Conservation (phyloP, 2,329 filamentous ascomycete genomes). For the Hymenoscyphus fructigenus region DNA sequence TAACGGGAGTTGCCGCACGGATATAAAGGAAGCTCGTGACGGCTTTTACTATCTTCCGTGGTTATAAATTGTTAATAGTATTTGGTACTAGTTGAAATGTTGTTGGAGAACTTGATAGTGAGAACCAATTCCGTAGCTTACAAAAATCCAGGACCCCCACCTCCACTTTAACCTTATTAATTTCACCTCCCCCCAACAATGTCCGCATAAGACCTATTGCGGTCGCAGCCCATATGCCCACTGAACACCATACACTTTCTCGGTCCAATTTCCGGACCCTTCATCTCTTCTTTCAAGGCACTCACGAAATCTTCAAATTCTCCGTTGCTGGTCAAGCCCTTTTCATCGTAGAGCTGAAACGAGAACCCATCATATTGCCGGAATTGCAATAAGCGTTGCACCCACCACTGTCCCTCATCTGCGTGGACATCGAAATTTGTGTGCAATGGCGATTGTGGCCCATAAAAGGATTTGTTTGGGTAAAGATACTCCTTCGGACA, state of each 20-base stretch:
- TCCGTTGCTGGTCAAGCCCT: not conserved
- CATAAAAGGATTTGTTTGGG: too few species aligned
- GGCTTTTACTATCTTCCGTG: too few species aligned
- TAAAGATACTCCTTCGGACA: not conserved
- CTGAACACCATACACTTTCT: slow-evolving; percentile 15
- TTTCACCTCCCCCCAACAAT: not conserved
- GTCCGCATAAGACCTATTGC: not conserved
- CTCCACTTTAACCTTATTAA: too few species aligned
- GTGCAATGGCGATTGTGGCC: not conserved
- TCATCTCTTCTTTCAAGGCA: slow-evolving; percentile 14
- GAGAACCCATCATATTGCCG: slow-evolving; percentile 15
- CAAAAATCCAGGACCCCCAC: too few species aligned
- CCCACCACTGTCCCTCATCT: slow-evolving; percentile 6
- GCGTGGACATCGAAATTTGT: not conserved
- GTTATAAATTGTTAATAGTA: too few species aligned
- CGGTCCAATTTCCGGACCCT: slow-evolving; percentile 14
- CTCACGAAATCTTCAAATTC: slow-evolving; percentile 9
- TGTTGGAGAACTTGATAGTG: too few species aligned
- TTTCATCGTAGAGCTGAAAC: slow-evolving; percentile 17
- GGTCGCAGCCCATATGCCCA: not conserved
- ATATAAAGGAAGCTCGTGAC: not conserved
- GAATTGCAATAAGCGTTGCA: slow-evolving; percentile 16
- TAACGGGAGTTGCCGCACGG: not conserved
- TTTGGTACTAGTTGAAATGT: too few species aligned
- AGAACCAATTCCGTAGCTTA: too few species aligned